Evolutionary conservation across 2,329 filamentous ascomycete species (phyloP).

Genomic region (Phyllosticta citriasiana): DNA sequence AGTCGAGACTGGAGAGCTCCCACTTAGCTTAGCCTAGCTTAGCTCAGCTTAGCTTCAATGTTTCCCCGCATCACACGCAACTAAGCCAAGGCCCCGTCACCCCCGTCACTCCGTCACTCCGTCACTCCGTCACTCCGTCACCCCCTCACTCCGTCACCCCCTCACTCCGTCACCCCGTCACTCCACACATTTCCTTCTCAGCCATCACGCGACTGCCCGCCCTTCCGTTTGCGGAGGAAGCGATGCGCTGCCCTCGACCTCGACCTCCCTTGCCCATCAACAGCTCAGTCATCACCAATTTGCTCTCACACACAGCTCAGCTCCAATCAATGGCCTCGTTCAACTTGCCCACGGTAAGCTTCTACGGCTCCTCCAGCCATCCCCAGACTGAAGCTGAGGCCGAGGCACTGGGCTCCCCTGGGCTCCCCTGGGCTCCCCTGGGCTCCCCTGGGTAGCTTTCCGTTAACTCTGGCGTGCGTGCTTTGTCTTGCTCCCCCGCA

Average conservation of each 20-base stretch:
- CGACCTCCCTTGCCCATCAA: not conserved
- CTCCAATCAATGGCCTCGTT: not conserved
- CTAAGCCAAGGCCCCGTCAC: not conserved
- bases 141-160: not conserved
- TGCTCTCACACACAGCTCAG: not conserved
- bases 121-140: not conserved
- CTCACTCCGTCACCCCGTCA: not conserved
- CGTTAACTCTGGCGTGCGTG: not conserved
- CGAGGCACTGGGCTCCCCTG: not conserved
- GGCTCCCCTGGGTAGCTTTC: not conserved
- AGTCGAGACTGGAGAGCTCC: not conserved
- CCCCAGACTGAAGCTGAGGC: not conserved
- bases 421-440: not conserved
- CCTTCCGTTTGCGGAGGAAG: not conserved
- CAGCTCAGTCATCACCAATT: too few species aligned
- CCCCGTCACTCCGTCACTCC: not conserved
- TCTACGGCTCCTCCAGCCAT: not conserved
- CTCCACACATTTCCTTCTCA: not conserved
- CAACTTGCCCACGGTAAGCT: not conserved
- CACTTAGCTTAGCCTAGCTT: too few species aligned
- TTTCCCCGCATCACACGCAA: not conserved
- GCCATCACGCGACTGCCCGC: slow-evolving; percentile 2
- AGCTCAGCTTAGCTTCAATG: too few species aligned
- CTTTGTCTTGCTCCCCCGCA: not conserved
- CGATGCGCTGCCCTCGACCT: not conserved